These are phyloP conservation scores for Fusarium equiseti DNA, from an alignment of 2,329 filamentous ascomycete species.

Conservation along the genomic window DNA sequence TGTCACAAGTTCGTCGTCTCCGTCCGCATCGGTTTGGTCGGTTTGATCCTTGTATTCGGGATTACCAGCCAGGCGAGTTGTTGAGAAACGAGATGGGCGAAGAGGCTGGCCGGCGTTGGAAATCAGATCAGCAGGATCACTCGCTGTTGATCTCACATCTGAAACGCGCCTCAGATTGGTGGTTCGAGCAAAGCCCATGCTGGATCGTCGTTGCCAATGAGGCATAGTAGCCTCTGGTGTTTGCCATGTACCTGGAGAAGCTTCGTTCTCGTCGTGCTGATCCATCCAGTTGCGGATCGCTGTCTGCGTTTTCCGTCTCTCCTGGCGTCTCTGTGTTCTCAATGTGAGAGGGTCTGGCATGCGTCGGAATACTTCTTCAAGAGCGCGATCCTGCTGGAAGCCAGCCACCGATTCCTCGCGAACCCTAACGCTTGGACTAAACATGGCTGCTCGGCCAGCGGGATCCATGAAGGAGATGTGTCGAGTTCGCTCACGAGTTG, in stretches of 20 bases:
- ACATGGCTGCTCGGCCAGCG: conserved; percentile 69
- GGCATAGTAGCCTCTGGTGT: conserved; percentile 60
- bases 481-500: conserved; percentile 63
- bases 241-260: conserved; percentile 62
- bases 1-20: conserved; percentile 89
- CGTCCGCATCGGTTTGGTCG: conserved; percentile 84
- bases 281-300: conserved; percentile 95
- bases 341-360: conserved; percentile 74
- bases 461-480: conserved; percentile 70
- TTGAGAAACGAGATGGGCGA: conserved; percentile 50
- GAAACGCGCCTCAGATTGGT: conserved; percentile 64
- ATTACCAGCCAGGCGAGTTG: conserved; percentile 52
- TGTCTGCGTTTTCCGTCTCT: conserved; percentile 79
- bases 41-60: conserved; percentile 71
- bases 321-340: conserved; percentile 69
- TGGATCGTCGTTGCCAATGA: conserved; percentile 66
- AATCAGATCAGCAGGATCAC: conserved; percentile 72
- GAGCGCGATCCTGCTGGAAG: conserved; percentile 87
- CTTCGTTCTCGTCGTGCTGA: conserved; percentile 66
- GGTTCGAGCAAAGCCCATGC: conserved; percentile 62
- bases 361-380: conserved; percentile 90
- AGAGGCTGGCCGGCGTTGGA: conserved; percentile 62
- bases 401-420: conserved; percentile 90
- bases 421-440: conserved; percentile 78
- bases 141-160: conserved; percentile 70